These are phyloP conservation scores for Pythium chondricola DNA, from an alignment of 352 stramenopile species.

Conservation along the genomic window DNA sequence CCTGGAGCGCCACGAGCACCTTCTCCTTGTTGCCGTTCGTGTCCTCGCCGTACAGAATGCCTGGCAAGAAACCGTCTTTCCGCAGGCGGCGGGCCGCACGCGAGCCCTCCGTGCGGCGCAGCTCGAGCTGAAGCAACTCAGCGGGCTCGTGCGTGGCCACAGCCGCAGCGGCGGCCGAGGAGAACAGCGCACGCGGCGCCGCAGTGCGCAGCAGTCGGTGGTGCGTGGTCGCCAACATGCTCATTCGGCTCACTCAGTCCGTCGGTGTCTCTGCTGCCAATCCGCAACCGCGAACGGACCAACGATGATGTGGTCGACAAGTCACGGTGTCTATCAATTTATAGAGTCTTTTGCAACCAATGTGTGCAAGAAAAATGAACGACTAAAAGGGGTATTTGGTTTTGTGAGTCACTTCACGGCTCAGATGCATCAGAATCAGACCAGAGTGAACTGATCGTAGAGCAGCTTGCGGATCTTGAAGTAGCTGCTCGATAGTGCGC, in stretches of 20 bases:
- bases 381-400: slow-evolving; percentile 9
- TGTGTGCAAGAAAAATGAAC: background rate
- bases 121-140: slow-evolving; percentile 48
- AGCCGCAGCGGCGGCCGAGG: slow-evolving; percentile 28
- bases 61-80: slow-evolving; percentile 72
- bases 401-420: too few relatives aligned
- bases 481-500: slow-evolving; percentile 78
- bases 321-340: slow-evolving; percentile 5
- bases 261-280: background rate
- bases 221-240: slow-evolving; percentile 26
- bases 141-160: slow-evolving; percentile 1
- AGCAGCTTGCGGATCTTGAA: slow-evolving; percentile 83
- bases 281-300: slow-evolving; percentile 14
- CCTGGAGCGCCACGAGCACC: slow-evolving; percentile 69
- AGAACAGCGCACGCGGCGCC: slow-evolving; percentile 31
- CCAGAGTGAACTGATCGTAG: slow-evolving; percentile 86
- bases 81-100: slow-evolving; percentile 72
- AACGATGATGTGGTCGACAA: slow-evolving; percentile 21
- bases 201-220: slow-evolving; percentile 25
- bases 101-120: slow-evolving; percentile 64
- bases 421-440: slow-evolving; percentile 33
- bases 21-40: slow-evolving; percentile 55
- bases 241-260: too few relatives aligned
- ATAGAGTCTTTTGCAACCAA: background rate
- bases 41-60: slow-evolving; percentile 82